Evolutionary conservation across 371 early-diverging fungal species (phyloP), one percentile per base, ranked within the genome.

Genomic region (Rhizopus sp.): DNA sequence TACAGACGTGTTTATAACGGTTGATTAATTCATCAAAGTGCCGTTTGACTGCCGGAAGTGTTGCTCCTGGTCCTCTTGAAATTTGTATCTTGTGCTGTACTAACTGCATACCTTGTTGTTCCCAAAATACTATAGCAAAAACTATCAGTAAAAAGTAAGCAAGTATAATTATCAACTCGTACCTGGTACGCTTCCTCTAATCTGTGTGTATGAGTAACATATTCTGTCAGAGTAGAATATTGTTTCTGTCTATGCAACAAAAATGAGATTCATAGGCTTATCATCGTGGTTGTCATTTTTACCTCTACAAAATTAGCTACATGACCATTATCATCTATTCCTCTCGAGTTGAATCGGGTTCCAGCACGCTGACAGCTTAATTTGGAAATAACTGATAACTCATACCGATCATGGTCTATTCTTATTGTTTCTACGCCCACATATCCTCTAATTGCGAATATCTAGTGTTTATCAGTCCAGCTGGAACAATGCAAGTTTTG

Each of bases 251-350:
- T 90, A 66, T 39, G 2, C 9, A 17, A 1, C 64, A 55, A 2
- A 2, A 23, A 23, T 23, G 23, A 23, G 23, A 23, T 23, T 23
- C 23, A 23, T 23, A 23, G 1, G 23, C 23, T 23, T 23, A 23
- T 23, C 23, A 23, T 23, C 23, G 2, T 23, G 23, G 0, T 23
- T 30, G 13, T 8, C 30, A 1, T 49, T 2, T 59, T 37, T 80
- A 83, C 87, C 86, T 99, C 99, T 4, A 99, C 99, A 75, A 93
- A 96, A 73, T 99, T 99, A 13, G 99, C 95, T 7, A 94, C 96
- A 71, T 96, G 82, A 16, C 99, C 99, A 60, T 90, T 88, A 61
- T 97, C 96, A 66, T 99, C 94, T 29, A 97, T 87, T 7, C 99
- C 99, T 53, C 99, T 85, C 0, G 96, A 88, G 67, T 93, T 90